These are phyloP conservation scores for Dactylella cylindrospora DNA, from an alignment of 2,329 filamentous ascomycete species.

Conservation along the genomic window DNA sequence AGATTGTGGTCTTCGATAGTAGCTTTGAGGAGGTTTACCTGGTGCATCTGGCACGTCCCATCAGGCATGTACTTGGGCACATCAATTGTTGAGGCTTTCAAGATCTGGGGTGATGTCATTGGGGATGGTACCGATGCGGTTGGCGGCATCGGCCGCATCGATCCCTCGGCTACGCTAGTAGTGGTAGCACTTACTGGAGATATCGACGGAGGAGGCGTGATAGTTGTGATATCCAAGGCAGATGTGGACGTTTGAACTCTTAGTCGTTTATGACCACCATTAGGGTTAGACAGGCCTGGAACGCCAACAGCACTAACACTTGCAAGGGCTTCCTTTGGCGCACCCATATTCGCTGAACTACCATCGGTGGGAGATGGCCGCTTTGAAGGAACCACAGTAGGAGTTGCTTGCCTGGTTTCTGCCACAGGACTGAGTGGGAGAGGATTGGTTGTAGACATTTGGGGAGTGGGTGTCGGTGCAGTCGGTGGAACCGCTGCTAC, in stretches of 20 bases:
- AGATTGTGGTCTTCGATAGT: constrained; percentile 29
- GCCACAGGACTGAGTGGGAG: too few relatives aligned
- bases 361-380: too few relatives aligned
- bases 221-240: constrained; percentile 11
- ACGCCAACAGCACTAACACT: too few relatives aligned
- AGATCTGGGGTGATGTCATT: constrained; percentile 19
- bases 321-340: too few relatives aligned
- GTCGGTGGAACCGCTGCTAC: not conserved
- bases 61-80: constrained; percentile 28
- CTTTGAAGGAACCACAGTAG: too few relatives aligned
- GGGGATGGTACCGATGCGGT: constrained; percentile 25
- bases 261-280: too few relatives aligned
- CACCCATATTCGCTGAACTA: too few relatives aligned
- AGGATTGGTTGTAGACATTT: not conserved
- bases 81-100: constrained; percentile 17
- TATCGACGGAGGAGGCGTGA: constrained; percentile 34
- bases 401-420: too few relatives aligned
- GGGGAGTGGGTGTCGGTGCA: not conserved
- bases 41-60: constrained; percentile 27
- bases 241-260: constrained; percentile 13
- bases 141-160: constrained; percentile 16
- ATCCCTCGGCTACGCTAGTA: constrained; percentile 5
- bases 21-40: constrained; percentile 12
- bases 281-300: too few relatives aligned
- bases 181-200: constrained; percentile 32